Percentiles rank a stretch among this genome's conserved stretches.
Evolutionary conservation across 352 stramenopile genomes (phyloP).

Genomic region (Elongisporangium anandrum): DNA sequence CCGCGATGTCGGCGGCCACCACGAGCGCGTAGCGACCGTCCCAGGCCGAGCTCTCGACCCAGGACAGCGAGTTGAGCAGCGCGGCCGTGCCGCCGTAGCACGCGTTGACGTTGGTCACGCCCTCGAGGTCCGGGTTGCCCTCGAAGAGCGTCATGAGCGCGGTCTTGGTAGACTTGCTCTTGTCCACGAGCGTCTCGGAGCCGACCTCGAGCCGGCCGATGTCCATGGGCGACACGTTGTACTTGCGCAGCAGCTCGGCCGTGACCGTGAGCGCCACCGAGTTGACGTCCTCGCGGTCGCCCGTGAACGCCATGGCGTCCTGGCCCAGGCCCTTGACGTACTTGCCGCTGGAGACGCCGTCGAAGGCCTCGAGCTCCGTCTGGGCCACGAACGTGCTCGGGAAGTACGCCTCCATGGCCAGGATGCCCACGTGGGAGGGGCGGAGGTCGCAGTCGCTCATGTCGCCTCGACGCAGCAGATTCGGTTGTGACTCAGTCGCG

Average conservation of each 20-base stretch:
- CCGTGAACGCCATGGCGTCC: constrained; percentile 58
- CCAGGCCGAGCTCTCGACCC: constrained; percentile 94
- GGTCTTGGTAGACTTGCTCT: constrained; percentile 85
- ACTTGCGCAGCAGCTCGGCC: constrained; percentile 50
- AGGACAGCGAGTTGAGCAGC: constrained; percentile 96
- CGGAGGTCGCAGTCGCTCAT: constrained; percentile 13
- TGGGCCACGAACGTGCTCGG: constrained; percentile 92
- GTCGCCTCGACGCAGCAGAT: background rate
- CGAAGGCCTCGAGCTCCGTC: constrained; percentile 91
- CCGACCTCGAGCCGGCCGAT: constrained; percentile 96
- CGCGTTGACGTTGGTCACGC: constrained; percentile 95
- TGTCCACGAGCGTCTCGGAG: constrained; percentile 94
- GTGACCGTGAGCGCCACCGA: constrained; percentile 61
- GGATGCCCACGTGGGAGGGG: constrained; percentile 90
- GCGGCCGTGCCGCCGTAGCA: constrained; percentile 98
- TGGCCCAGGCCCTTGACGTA: constrained; percentile 67
- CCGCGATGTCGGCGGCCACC: constrained; percentile 95
- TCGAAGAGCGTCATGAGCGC: constrained; percentile 74
- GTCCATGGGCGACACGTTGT: constrained; percentile 41
- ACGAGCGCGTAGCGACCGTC: constrained; percentile 94
- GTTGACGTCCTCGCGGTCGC: constrained; percentile 72
- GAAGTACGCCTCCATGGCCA: constrained; percentile 97
- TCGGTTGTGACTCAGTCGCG: background rate
- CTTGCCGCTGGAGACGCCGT: constrained; percentile 73
- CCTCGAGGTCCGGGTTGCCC: constrained; percentile 62